phyloP scores from a whole-genome alignment of 2,329 filamentous ascomycete genomes.

The Rhinocladiella similis region DNA sequence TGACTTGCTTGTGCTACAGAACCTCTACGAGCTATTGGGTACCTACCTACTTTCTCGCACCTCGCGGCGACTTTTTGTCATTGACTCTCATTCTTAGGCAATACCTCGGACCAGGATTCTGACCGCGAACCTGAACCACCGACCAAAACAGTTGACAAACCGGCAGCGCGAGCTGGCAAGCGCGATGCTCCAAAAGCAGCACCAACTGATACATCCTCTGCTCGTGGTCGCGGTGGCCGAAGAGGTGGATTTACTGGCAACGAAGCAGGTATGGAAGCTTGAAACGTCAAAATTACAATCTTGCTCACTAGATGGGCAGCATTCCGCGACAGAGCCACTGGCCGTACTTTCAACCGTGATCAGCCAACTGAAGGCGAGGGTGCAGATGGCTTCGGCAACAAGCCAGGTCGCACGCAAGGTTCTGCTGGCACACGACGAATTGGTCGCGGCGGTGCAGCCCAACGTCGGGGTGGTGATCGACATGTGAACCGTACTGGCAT shows the following conservation, averaged over 20 bases:
- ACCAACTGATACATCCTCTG: conserved; percentile 44
- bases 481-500: conserved; percentile 59
- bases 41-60: conserved; percentile 41
- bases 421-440: conserved; percentile 56
- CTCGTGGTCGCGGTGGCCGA: conserved; percentile 49
- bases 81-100: conserved; percentile 50
- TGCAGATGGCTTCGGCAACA: conserved; percentile 44
- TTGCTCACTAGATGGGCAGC: conserved; percentile 52
- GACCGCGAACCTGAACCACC: conserved; percentile 76
- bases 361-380: conserved; percentile 68
- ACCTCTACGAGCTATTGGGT: conserved; percentile 98
- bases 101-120: conserved; percentile 69
- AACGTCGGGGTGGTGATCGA: conserved; percentile 58
- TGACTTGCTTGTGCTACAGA: conserved; percentile 56
- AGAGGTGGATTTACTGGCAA: conserved; percentile 68
- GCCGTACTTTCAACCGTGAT: conserved; percentile 77
- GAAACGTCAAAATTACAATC: not conserved
- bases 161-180: conserved; percentile 74
- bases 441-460: conserved; percentile 60
- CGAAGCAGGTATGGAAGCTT: conserved; percentile 74
- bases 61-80: conserved; percentile 17
- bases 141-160: conserved; percentile 87
- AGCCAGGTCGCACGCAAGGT: conserved; percentile 29
- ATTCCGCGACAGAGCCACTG: conserved; percentile 85
- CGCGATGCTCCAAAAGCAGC: conserved; percentile 79